These are phyloP conservation scores for Wickerhamiella sergipiensis DNA, from an alignment of 805 yeast genomes.

Conservation along the genomic window DNA sequence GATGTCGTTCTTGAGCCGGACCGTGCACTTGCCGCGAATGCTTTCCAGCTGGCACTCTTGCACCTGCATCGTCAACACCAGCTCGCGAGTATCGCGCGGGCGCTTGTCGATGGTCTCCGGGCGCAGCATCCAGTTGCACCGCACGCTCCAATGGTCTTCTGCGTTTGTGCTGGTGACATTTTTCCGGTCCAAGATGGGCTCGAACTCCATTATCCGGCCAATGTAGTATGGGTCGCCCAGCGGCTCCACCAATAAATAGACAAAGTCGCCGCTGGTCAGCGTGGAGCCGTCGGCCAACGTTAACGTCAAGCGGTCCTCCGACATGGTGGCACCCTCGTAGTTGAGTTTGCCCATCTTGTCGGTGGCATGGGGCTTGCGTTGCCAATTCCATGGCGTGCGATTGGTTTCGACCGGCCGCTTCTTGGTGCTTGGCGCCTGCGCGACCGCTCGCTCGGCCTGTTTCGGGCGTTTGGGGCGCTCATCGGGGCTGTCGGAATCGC, in stretches of 20 bases:
- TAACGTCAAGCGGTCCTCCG: slow-evolving; percentile 19
- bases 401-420: neutral
- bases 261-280: slow-evolving; percentile 35
- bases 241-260: slow-evolving; percentile 80
- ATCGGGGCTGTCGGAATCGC: neutral
- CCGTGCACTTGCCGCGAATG: slow-evolving; percentile 61
- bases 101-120: slow-evolving; percentile 69
- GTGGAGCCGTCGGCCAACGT: slow-evolving; percentile 18
- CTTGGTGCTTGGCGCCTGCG: neutral
- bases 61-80: slow-evolving; percentile 76
- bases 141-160: slow-evolving; percentile 43
- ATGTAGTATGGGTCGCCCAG: slow-evolving; percentile 90
- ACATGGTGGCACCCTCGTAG: slow-evolving; percentile 28
- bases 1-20: slow-evolving; percentile 55
- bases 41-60: slow-evolving; percentile 68
- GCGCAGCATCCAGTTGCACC: slow-evolving; percentile 84
- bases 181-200: slow-evolving; percentile 11
- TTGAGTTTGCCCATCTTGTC: slow-evolving; percentile 20
- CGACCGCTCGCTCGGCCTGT: neutral
- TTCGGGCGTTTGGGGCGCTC: neutral
- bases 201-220: slow-evolving; percentile 71
- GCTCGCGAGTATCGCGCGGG: slow-evolving; percentile 54
- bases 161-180: slow-evolving; percentile 23
- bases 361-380: slow-evolving; percentile 17
- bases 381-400: slow-evolving; percentile 21